phyloP scores from a whole-genome alignment of 169 alveolate species.

The Pseudocohnilembus persalinus region DNA sequence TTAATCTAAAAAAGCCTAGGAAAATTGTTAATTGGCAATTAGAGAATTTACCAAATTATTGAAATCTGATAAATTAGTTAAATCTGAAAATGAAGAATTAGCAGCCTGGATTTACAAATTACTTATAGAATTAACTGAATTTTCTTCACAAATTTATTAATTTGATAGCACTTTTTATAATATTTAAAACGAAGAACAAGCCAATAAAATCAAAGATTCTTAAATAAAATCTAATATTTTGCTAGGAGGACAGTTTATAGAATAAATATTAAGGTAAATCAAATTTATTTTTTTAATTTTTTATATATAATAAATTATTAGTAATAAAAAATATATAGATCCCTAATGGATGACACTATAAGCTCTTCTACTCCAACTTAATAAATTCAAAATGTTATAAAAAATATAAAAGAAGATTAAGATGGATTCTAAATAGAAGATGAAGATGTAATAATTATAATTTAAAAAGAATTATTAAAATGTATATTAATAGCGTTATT shows the following conservation, averaged over 20 bases:
- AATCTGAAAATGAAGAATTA: not conserved
- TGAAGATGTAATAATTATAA: too few species aligned
- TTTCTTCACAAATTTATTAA: not conserved
- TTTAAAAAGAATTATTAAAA: too few species aligned
- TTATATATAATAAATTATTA: too few species aligned
- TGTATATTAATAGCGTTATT: too few species aligned
- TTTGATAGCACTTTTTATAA: not conserved
- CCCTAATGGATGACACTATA: too few species aligned
- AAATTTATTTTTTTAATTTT: too few species aligned
- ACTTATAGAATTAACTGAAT: not conserved
- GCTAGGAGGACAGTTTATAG: not conserved
- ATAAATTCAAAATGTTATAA: too few species aligned
- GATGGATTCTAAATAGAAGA: too few species aligned
- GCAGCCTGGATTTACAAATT: not conserved
- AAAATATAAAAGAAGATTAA: too few species aligned
- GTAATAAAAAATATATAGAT: too few species aligned
- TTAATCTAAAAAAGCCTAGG: not conserved
- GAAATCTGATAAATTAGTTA: not conserved
- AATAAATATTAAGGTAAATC: not conserved
- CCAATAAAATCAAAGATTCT: not conserved
- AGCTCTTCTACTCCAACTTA: too few species aligned
- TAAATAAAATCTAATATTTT: not conserved
- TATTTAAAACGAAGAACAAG: not conserved
- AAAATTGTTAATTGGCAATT: not conserved
- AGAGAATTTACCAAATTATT: not conserved